These are phyloP conservation scores for Malassezia psittaci DNA, from an alignment of 1,284 basidiomycete species.

Conservation along the genomic window DNA sequence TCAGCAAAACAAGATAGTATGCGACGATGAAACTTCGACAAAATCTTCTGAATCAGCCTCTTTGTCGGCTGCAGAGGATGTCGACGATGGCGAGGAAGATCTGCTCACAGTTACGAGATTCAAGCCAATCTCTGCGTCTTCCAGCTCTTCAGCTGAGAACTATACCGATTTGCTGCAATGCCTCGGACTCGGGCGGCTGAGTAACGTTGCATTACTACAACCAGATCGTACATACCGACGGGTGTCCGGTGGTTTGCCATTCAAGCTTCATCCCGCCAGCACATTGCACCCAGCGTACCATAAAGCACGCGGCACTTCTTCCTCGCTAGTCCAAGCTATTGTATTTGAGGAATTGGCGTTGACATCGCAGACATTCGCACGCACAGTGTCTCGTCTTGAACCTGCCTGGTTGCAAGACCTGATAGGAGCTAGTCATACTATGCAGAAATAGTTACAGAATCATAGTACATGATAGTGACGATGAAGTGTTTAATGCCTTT, in stretches of 20 bases:
- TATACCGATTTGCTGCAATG: conserved; percentile 25
- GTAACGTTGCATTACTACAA: conserved; percentile 29
- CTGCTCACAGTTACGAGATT: background rate
- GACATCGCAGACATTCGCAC: conserved; percentile 39
- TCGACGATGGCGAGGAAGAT: conserved; percentile 11
- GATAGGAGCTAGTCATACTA: background rate
- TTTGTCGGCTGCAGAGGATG: background rate
- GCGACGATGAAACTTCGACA: conserved; percentile 22
- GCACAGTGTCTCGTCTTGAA: conserved; percentile 37
- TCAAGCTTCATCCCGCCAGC: conserved; percentile 41
- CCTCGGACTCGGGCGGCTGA: conserved; percentile 25
- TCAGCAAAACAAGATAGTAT: conserved; percentile 27
- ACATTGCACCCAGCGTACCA: conserved; percentile 24
- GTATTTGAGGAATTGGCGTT: conserved; percentile 45
- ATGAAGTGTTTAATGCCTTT: too few relatives aligned
- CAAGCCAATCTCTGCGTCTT: background rate
- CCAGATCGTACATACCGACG: conserved; percentile 28
- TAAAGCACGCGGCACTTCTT: conserved; percentile 10
- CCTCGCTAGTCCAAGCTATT: conserved; percentile 21
- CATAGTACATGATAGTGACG: too few relatives aligned
- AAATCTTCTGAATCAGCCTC: background rate
- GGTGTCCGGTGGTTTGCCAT: conserved; percentile 21
- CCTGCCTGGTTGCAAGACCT: conserved; percentile 31
- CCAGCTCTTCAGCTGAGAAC: conserved; percentile 6
- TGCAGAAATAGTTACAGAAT: too few relatives aligned